A percentile compares a stretch with the other conserved stretches of the same genome.
phyloP scores from a whole-genome alignment of 1,284 basidiomycete genomes.

The Ustilago xerochloae region DNA sequence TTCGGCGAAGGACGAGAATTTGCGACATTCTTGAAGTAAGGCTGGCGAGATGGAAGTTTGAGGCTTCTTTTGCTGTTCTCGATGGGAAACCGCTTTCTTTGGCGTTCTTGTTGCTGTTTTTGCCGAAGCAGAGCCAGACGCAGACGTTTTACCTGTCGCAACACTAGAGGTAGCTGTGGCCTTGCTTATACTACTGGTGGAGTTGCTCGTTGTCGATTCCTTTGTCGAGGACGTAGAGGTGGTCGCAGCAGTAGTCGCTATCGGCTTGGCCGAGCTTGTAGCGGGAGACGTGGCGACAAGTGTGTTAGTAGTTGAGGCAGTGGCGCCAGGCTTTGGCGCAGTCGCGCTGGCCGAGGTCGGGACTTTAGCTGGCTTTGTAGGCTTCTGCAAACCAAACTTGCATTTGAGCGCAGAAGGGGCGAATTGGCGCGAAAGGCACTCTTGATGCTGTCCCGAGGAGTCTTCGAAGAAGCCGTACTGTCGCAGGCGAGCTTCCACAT shows the following conservation, averaged over 20 bases:
- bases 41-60: neutral
- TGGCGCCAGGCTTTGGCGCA: neutral
- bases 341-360: neutral
- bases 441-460: neutral
- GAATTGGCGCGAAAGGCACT: slow-evolving; percentile 1
- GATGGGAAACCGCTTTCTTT: neutral
- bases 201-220: neutral
- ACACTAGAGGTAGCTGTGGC: neutral
- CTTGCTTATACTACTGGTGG: neutral
- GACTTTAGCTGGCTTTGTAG: neutral
- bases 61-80: slow-evolving; percentile 11
- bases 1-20: neutral
- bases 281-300: no score
- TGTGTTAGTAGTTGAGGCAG: neutral
- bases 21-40: slow-evolving; percentile 19
- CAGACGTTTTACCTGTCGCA: neutral
- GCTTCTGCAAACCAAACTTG: neutral
- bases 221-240: neutral
- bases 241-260: neutral
- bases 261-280: no score
- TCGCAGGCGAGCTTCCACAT: slow-evolving; percentile 9
- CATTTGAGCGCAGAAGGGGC: neutral
- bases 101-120: neutral
- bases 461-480: slow-evolving; percentile 17
- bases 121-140: neutral